A percentile compares a stretch with the other conserved stretches of the same genome.
Conservation (phyloP, 148 eudicot species). For the Drosera capensis region DNA sequence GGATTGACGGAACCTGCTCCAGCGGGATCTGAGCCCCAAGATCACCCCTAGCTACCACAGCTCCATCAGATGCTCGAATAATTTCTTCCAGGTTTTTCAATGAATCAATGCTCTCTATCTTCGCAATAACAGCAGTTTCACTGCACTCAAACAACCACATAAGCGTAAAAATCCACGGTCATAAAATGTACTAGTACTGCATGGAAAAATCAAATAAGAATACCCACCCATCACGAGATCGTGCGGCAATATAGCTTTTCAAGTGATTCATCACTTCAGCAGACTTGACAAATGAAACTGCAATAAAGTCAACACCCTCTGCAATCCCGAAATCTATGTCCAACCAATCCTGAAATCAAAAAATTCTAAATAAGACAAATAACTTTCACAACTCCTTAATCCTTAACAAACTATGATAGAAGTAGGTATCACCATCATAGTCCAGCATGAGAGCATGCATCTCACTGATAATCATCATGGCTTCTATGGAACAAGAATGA, state of each 20-base stretch:
- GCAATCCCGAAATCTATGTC: slow-evolving; percentile 94
- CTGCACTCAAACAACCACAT: slow-evolving; percentile 23
- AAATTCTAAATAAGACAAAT: slow-evolving; percentile 6
- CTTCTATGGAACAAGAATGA: no score
- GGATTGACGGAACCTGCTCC: slow-evolving; percentile 91
- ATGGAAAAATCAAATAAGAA: not conserved
- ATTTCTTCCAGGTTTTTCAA: slow-evolving; percentile 84
- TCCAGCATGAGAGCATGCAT: no score
- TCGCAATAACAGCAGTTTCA: slow-evolving; percentile 68
- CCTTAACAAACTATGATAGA: not conserved
- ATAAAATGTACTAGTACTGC: not conserved
- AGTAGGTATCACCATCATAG: not conserved
- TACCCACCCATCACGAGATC: slow-evolving; percentile 52
- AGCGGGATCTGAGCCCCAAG: slow-evolving; percentile 96
- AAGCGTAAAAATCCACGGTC: not conserved
- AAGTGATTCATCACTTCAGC: slow-evolving; percentile 91
- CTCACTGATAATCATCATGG: no score
- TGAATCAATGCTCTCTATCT: slow-evolving; percentile 93
- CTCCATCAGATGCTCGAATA: slow-evolving; percentile 81
- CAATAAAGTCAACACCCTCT: slow-evolving; percentile 93
- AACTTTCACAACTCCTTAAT: not conserved
- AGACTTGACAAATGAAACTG: slow-evolving; percentile 90
- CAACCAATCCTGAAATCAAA: slow-evolving; percentile 79
- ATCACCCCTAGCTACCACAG: slow-evolving; percentile 99
- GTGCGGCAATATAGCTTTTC: slow-evolving; percentile 84